Evolutionary conservation across 352 stramenopile species (phyloP), one percentile per base, ranked within the genome.

Genomic region (Phytopythium chamaehyphon): DNA sequence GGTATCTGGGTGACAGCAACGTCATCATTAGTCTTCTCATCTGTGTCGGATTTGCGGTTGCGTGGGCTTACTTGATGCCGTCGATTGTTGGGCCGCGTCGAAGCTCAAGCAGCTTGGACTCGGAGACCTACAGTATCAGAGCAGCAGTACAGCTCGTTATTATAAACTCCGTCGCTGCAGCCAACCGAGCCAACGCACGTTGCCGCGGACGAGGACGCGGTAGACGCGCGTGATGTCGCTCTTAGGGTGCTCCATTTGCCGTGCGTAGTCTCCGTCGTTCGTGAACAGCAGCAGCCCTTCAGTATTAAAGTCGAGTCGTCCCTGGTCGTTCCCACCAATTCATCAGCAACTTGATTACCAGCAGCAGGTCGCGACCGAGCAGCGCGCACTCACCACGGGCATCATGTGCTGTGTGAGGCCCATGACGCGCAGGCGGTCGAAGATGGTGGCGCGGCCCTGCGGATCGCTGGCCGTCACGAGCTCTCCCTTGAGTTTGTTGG

Each of bases 201-300:
- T 71, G 31, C 88, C 86, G 19, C 86, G 84, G 40, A 97, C 85
- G 24, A 95, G 72, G 8, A 79, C 88, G 15, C 83, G 86, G 56
- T 97, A 97, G 6, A 88, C 77, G 22, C 90, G 73, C 44, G 66
- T 36, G 39, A 97, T 63, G 19, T 73, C 68, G 47, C 58, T 90
- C 62, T 77, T 83, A 19, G 91, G 91, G 47, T 96, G 88, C 56
- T 98, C 91, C 56, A 98, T 61, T 37, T 83, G 56, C 14, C 88
- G 70, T 21, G 90, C 85, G 58, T 96, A 95, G 53, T 94, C 88
- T 24, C 91, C 91, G 55, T 97, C 81, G 59, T 95, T 96, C 12
- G 88, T 97, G 12, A 98, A 74, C n/a, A 98, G 72, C 54, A 98
- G 60, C 26, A 98, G 63, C 1, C 91, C 91, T 59, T 97, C 90